Evolutionary conservation across 192 early-diverging fungal genomes (phyloP), one percentile per base, ranked within the genome.

Genomic region (Coemansia erecta): DNA sequence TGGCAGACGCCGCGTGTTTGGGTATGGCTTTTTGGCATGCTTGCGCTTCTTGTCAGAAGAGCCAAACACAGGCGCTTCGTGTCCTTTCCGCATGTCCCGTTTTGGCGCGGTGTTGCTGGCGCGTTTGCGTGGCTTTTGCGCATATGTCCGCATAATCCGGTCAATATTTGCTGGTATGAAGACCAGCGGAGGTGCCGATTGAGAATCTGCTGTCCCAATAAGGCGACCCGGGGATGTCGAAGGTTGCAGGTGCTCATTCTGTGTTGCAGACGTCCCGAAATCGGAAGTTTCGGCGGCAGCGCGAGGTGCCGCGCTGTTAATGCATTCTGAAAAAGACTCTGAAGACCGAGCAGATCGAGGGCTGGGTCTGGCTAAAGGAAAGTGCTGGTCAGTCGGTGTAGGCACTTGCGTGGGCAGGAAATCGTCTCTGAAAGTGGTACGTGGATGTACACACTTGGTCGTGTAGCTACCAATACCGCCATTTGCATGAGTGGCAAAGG

Each of bases 121-220:
- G 28, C 42, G 51, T 18, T 47, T 43, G 12, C 61, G 61, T 17
- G 61, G 48, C 61, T 62, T 62, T 21, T 45, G 35, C 10, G 23
- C 17, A 46, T 55, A 62, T 2, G 51, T 54, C 28, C 52, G 52
- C 52, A 46, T 62, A 24, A 62, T 62, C 13, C 53, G 52, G 52
- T 62, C 52, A 37, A 62, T 62, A 62, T 62, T 55, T 46, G 40
- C 61, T 12, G 61, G 61, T 22, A 62, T 54, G 41, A 62, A 62
- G 24, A 62, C 61, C 19, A 62, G 42, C 11, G 37, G 37, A 9
- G 50, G 61, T 18, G 26, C 13, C 4, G 50, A 19, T 45, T 42
- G 37, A 13, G 46, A 21, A 37, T 19, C 15, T 22, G 26, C 19
- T n/a, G 35, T 13, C 37, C 18, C 23, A 47, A 19, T 19, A n/a